phyloP scores from a whole-genome alignment of 2,329 filamentous ascomycete species.

The Ceratocystis huliohia region DNA sequence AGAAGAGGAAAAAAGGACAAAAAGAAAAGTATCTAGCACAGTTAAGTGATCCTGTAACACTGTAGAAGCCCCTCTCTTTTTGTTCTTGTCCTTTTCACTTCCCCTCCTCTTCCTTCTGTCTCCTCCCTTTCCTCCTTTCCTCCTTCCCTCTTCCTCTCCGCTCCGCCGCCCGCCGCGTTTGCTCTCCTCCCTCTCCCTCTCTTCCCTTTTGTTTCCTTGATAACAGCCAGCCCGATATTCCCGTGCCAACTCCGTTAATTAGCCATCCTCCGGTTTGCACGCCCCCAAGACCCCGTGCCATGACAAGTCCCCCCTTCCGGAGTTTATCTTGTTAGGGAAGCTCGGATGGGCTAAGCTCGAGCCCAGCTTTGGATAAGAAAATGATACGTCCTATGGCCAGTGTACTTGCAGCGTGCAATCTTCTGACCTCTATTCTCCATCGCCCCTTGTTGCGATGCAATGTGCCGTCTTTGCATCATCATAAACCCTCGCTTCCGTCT shows the following conservation, averaged over 20 bases:
- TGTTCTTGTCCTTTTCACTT: not conserved
- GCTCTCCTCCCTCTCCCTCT: not conserved
- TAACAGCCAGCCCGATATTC: not conserved
- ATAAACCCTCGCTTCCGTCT: no score
- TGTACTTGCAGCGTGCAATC: not conserved
- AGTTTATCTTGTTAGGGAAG: not conserved
- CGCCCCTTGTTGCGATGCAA: no score
- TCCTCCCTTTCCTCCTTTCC: not conserved
- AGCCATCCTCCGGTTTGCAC: not conserved
- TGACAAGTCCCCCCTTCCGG: not conserved
- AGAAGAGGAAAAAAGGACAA: not conserved
- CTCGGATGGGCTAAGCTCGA: not conserved
- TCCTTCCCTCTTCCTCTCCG: not conserved
- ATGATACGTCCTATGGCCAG: not conserved
- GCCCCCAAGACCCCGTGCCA: not conserved
- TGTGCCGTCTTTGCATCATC: no score
- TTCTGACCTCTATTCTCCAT: not conserved
- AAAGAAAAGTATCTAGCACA: not conserved
- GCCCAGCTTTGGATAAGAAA: not conserved
- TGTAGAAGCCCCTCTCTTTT: not conserved
- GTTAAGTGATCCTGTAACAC: not conserved
- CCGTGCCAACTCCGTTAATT: not conserved
- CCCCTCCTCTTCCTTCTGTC: not conserved
- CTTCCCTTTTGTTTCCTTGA: not conserved
- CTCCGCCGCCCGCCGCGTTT: not conserved